Evolutionary conservation across 2,329 filamentous ascomycete species (phyloP), one percentile per base, ranked within the genome.

Genomic region (Alternaria brassicae): DNA sequence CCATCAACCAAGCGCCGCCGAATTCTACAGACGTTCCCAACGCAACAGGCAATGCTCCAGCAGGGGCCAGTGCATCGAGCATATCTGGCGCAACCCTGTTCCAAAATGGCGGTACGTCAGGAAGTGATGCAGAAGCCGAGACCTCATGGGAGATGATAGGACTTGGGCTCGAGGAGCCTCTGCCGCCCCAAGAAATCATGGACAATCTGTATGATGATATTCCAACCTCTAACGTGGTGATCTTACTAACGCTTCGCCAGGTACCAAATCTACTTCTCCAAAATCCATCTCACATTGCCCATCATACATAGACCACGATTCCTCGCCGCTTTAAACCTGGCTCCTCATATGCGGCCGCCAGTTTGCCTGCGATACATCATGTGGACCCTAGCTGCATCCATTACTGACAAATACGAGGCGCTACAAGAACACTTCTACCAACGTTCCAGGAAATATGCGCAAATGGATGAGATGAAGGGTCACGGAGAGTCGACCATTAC

Each of bases 291-390:
- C 0, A 92, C 92, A 0, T 72, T 91, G 56, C 93, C 95, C 15
- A 91, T 98, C 85, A 91, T 98, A 56, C 94, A 99, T 76, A 91
- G 89, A 69, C 91, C 89, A 60, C 88, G 94, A 51, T 98, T 95
- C 75, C 83, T 95, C 58, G 91, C 93, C 19, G 91, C 92, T 30
- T 92, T 97, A 88, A 92, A 94, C 72, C 83, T 97, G 78, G 87
- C 92, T n/a, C 92, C 92, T 17, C 88, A 88, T 62, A 89, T 93
- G 81, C 88, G 94, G 25, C 94, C 95, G 2, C 92, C 94, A 0
- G 88, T 97, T 28, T 92, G 91, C 65, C 81, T 99, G 49, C 88
- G 95, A 68, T 99, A 99, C 79, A 92, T 91, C 55, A 96, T 98
- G 84, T 98, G 94, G 94, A 91, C 90, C n/a, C 81, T 93, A 71